Percentiles rank a stretch among this genome's conserved stretches.
Evolutionary conservation across 139 green algal species (phyloP).

Genomic region (Closterium sp.): DNA sequence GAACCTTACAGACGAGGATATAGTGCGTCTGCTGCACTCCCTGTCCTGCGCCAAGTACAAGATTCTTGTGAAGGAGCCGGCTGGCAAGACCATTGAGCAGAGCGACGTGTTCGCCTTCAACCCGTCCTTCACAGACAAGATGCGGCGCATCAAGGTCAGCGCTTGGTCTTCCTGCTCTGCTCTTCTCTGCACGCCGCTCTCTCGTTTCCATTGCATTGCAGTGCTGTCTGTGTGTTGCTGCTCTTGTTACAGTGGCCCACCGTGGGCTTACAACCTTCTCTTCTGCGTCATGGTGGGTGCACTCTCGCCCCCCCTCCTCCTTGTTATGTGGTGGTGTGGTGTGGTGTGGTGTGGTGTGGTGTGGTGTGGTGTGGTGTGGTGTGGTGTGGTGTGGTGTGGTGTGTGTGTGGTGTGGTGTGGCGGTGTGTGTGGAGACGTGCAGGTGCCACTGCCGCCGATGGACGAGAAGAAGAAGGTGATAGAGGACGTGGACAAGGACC

Average conservation of each 20-base stretch:
- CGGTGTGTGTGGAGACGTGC: slow-evolving; percentile 3
- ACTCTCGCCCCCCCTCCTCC: neutral
- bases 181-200: neutral
- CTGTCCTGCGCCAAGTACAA: slow-evolving; percentile 88
- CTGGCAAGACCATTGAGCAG: slow-evolving; percentile 70
- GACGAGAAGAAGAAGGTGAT: slow-evolving; percentile 92
- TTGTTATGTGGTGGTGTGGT: slow-evolving; percentile 3
- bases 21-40: slow-evolving; percentile 79
- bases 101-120: slow-evolving; percentile 87
- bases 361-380: no score
- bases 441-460: slow-evolving; percentile 69
- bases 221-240: no score
- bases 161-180: neutral
- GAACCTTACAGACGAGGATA: slow-evolving; percentile 86
- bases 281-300: neutral
- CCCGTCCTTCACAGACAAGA: slow-evolving; percentile 83
- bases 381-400: no score
- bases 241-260: neutral
- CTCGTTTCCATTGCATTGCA: no score
- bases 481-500: slow-evolving; percentile 94
- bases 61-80: slow-evolving; percentile 79
- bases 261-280: neutral
- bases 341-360: no score
- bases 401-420: no score
- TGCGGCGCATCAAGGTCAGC: slow-evolving; percentile 84